A percentile compares a stretch with the other conserved stretches of the same genome.
Conservation (phyloP, 805 yeast species). For the Wickerhamiella sergipiensis region DNA sequence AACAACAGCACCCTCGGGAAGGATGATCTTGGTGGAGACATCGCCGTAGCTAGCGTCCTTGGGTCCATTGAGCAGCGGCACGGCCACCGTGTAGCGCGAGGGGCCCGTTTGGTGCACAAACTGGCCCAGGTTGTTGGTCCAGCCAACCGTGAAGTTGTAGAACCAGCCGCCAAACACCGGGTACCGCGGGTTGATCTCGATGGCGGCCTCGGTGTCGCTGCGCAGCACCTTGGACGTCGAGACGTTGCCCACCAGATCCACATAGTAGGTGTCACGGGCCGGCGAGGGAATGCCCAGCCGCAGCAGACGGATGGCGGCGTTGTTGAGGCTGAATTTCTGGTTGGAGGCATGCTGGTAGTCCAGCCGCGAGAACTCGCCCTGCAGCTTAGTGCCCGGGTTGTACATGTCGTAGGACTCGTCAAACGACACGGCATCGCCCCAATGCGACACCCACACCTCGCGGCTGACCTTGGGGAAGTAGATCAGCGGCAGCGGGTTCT, state of each 20-base stretch:
- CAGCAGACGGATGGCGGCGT: constrained; percentile 48
- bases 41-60: constrained; percentile 52
- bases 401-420: constrained; percentile 78
- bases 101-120: constrained; percentile 35
- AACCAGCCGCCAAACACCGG: constrained; percentile 97
- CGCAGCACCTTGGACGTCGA: constrained; percentile 43
- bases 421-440: constrained; percentile 56
- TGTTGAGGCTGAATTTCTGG: constrained; percentile 29
- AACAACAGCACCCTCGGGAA: constrained; percentile 78
- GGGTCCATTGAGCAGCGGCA: constrained; percentile 67
- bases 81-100: constrained; percentile 42
- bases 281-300: constrained; percentile 40
- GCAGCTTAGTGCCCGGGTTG: constrained; percentile 60
- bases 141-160: constrained; percentile 91
- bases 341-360: constrained; percentile 45
- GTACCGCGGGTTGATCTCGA: constrained; percentile 68
- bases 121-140: constrained; percentile 50
- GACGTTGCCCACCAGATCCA: constrained; percentile 88
- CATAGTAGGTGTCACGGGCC: constrained; percentile 57
- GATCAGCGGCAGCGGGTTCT: constrained; percentile 51
- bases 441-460: constrained; percentile 79
- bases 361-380: constrained; percentile 51
- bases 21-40: constrained; percentile 45
- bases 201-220: constrained; percentile 20
- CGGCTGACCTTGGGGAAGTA: constrained; percentile 49